Evolutionary conservation across 257 asterid species (phyloP).

Genomic region (Penstemon eatonii): DNA sequence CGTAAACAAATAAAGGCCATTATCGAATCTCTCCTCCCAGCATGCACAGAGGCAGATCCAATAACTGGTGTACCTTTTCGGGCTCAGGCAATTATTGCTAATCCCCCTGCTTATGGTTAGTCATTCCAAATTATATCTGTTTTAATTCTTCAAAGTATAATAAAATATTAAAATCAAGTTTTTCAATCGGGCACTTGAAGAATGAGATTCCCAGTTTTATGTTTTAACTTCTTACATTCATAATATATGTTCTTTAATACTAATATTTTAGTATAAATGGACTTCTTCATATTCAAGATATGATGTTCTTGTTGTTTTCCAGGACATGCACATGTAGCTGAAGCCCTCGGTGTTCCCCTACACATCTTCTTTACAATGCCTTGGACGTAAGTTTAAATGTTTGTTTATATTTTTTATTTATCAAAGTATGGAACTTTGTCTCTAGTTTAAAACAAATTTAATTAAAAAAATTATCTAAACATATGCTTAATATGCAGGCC

Average conservation of each 20-base stretch:
- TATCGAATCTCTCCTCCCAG: constrained; percentile 94
- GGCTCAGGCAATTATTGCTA: constrained; percentile 98
- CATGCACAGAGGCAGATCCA: constrained; percentile 89
- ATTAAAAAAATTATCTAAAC: constrained; percentile 24
- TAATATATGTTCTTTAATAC: background rate
- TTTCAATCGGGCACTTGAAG: background rate
- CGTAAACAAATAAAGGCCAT: constrained; percentile 91
- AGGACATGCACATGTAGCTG: constrained; percentile 99
- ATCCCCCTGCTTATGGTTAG: constrained; percentile 99
- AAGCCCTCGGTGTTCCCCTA: constrained; percentile 94
- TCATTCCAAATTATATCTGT: constrained; percentile 23
- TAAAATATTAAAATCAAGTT: constrained; percentile 13
- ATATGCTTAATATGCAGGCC: constrained; percentile 73
- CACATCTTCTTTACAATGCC: constrained; percentile 99
- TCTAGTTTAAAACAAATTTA: constrained; percentile 8
- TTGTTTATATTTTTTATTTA: background rate
- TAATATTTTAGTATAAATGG: background rate
- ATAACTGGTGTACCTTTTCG: constrained; percentile 75
- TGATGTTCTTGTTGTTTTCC: constrained; percentile 33
- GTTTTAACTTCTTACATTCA: background rate
- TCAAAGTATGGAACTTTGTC: background rate
- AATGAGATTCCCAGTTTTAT: constrained; percentile 7
- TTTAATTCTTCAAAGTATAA: background rate
- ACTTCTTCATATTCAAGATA: constrained; percentile 4
- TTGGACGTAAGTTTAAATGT: constrained; percentile 82